A percentile compares a stretch with the other conserved stretches of the same genome.
phyloP scores from a whole-genome alignment of 306 rosid species.

The Sesbania bispinosa region DNA sequence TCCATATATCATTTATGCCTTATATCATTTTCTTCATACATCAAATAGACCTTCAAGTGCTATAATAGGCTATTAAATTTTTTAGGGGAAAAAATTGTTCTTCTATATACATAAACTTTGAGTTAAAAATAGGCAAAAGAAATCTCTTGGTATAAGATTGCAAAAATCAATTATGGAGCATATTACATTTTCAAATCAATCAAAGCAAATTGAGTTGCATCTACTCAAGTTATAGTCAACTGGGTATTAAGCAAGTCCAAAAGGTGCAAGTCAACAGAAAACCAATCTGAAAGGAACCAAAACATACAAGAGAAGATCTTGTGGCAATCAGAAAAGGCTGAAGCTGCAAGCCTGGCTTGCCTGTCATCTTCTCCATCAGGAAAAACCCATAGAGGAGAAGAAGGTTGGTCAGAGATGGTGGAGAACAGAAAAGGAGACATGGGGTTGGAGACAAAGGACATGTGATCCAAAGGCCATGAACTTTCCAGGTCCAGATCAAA shows the following conservation, averaged over 20 bases:
- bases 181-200: slow-evolving; percentile 13
- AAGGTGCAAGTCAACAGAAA: not conserved
- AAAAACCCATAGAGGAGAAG: slow-evolving; percentile 70
- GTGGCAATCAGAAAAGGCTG: slow-evolving; percentile 43
- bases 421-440: slow-evolving; percentile 57
- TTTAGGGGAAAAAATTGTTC: too few relatives aligned
- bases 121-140: not conserved
- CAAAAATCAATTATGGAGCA: not conserved
- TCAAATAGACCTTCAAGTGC: not conserved
- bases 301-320: slow-evolving; percentile 54
- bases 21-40: not conserved
- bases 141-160: too few relatives aligned
- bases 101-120: not conserved
- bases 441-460: slow-evolving; percentile 50
- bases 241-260: not conserved
- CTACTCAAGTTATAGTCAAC: slow-evolving; percentile 10
- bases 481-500: slow-evolving; percentile 66
- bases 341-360: slow-evolving; percentile 23
- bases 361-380: slow-evolving; percentile 45
- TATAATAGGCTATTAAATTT: not conserved
- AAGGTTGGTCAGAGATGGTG: slow-evolving; percentile 50
- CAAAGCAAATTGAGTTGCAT: slow-evolving; percentile 1
- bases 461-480: slow-evolving; percentile 79
- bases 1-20: not conserved
- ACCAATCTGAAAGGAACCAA: not conserved